Percentiles rank a stretch among this genome's conserved stretches.
phyloP scores from a whole-genome alignment of 345 rosid species.

The Boechera retrofracta region DNA sequence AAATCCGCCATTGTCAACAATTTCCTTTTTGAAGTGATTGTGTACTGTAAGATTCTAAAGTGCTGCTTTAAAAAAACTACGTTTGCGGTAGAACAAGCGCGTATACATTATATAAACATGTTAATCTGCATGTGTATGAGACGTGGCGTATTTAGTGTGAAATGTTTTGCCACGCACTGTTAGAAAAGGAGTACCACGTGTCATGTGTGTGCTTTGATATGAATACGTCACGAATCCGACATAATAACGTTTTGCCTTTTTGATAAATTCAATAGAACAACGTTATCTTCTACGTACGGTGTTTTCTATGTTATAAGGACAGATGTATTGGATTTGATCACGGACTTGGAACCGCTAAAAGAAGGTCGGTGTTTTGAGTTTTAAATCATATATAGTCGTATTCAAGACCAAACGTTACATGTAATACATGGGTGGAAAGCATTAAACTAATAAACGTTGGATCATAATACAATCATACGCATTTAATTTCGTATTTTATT shows the following conservation, averaged over 20 bases:
- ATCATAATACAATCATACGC: neutral
- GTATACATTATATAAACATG: neutral
- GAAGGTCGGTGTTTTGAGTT: neutral
- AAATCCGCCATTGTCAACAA: constrained; percentile 59
- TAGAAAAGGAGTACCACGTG: neutral
- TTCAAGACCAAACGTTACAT: neutral
- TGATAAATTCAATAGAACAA: neutral
- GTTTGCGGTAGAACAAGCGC: constrained; percentile 20
- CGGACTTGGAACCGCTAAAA: constrained; percentile 16
- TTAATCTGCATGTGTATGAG: constrained; percentile 33
- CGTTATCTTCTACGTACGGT: constrained; percentile 27
- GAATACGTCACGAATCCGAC: constrained; percentile 37
- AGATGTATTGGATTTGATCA: neutral
- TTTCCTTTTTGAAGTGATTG: neutral
- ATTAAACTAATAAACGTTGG: neutral
- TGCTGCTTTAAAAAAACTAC: neutral
- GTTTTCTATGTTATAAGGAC: neutral
- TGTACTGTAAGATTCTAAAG: neutral
- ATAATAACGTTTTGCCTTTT: constrained; percentile 29
- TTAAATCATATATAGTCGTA: neutral
- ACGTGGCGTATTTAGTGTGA: constrained; percentile 33
- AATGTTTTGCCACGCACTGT: constrained; percentile 25
- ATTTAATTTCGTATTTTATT: no score
- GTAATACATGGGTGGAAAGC: neutral
- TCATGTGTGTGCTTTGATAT: neutral